Conservation (phyloP, 2,329 filamentous ascomycete species). For the Arachnomyces sp. region DNA sequence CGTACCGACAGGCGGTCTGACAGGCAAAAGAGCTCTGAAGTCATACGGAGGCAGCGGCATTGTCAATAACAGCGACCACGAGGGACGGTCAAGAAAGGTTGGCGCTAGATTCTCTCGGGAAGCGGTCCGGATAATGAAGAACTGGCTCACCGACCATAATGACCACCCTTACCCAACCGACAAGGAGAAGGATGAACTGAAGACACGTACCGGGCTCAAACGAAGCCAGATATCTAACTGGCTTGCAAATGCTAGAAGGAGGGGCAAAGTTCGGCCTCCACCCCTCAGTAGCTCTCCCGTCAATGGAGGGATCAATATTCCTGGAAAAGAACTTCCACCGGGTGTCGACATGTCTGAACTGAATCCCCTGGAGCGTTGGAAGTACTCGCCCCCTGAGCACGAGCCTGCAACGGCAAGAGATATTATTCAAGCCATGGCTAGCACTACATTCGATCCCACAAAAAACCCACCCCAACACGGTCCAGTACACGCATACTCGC, state of each 20-base stretch:
- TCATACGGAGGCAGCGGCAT: conserved; percentile 29
- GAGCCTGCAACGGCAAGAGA: conserved; percentile 57
- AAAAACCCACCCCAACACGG: conserved; percentile 21
- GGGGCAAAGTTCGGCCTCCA: conserved; percentile 62
- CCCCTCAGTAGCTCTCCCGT: conserved; percentile 62
- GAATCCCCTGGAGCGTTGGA: conserved; percentile 61
- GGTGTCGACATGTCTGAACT: conserved; percentile 40
- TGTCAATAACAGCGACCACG: conserved; percentile 26
- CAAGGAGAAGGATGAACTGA: conserved; percentile 72
- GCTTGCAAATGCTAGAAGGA: conserved; percentile 79
- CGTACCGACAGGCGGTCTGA: conserved; percentile 29
- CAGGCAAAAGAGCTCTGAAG: conserved; percentile 33
- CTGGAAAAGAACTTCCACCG: conserved; percentile 49
- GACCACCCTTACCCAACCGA: conserved; percentile 83
- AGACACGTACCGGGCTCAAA: conserved; percentile 69
- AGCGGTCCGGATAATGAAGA: conserved; percentile 70
- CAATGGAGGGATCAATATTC: conserved; percentile 64
- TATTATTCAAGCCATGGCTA: conserved; percentile 51
- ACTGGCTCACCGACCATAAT: conserved; percentile 72
- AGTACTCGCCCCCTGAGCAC: conserved; percentile 60
- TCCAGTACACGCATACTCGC: conserved; percentile 30
- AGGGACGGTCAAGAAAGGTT: conserved; percentile 48
- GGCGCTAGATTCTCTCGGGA: conserved; percentile 71
- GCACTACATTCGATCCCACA: conserved; percentile 29
- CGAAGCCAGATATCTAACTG: conserved; percentile 83